Evolutionary conservation across 148 eudicot genomes (phyloP).

Genomic region (Cornus kousa): DNA sequence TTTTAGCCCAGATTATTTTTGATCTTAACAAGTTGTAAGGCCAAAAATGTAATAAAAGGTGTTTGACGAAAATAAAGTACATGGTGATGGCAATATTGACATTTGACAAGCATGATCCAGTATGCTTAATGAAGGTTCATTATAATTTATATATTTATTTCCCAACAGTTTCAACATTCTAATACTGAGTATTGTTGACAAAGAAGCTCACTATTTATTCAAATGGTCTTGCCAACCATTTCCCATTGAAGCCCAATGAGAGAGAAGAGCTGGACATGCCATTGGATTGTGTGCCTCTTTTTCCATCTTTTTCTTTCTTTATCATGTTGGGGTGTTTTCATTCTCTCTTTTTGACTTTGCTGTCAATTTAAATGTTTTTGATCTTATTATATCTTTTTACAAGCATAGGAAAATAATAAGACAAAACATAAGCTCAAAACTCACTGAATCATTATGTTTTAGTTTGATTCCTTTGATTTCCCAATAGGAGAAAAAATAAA

Average conservation of each 20-base stretch:
- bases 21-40: too few relatives aligned
- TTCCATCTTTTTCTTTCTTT: conserved; percentile 21
- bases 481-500: conserved; percentile 27
- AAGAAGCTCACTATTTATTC: not conserved
- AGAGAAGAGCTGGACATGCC: conserved; percentile 11
- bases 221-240: not conserved
- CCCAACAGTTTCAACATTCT: not conserved
- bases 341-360: conserved; percentile 51
- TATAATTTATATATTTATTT: too few relatives aligned
- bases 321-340: conserved; percentile 43
- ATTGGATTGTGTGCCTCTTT: conserved; percentile 25
- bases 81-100: too few relatives aligned
- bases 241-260: not conserved
- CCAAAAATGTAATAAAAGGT: too few relatives aligned
- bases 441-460: conserved; percentile 20
- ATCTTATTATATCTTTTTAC: conserved; percentile 27
- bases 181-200: not conserved
- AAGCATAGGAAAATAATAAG: conserved; percentile 5
- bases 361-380: conserved; percentile 20
- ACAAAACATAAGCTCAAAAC: conserved; percentile 19
- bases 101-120: too few relatives aligned
- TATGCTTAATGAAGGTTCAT: too few relatives aligned
- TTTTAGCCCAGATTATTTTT: too few relatives aligned
- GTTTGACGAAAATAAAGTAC: too few relatives aligned
- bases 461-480: conserved; percentile 33